A percentile compares a stretch with the other conserved stretches of the same genome.
These are phyloP conservation scores for Mediolabrus comicus DNA, from an alignment of 108 stramenopile species.

Conservation along the genomic window DNA sequence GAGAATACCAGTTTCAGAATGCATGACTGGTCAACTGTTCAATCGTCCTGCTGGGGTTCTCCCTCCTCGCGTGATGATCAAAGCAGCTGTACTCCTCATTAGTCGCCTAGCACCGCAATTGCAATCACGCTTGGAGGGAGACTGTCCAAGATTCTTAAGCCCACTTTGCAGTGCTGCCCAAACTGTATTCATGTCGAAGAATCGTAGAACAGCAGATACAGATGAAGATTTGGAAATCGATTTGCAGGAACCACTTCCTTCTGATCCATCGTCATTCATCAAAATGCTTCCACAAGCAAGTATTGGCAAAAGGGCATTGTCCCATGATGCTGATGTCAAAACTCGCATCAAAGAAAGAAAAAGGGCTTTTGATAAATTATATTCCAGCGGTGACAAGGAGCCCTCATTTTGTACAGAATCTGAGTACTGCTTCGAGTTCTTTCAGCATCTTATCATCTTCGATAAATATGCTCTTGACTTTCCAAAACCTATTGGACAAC, in stretches of 20 bases:
- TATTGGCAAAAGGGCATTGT: constrained; percentile 23
- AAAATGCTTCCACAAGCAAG: constrained; percentile 32
- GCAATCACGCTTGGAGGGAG: constrained; percentile 57
- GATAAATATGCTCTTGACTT: constrained; percentile 70
- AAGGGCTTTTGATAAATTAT: constrained; percentile 65
- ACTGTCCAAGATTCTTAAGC: constrained; percentile 54
- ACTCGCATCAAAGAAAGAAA: constrained; percentile 61
- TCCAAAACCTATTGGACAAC: constrained; percentile 57
- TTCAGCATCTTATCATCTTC: constrained; percentile 77
- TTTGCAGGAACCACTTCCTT: constrained; percentile 10
- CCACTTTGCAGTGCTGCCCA: constrained; percentile 77
- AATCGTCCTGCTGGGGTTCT: constrained; percentile 57
- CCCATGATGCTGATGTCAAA: constrained; percentile 14
- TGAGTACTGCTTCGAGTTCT: constrained; percentile 82
- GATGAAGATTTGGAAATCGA: constrained; percentile 18
- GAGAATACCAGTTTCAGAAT: constrained; percentile 45
- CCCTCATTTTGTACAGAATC: constrained; percentile 52
- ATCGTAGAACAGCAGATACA: neutral
- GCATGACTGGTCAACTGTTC: constrained; percentile 65
- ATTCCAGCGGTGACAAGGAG: constrained; percentile 5
- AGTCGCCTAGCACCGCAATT: constrained; percentile 75
- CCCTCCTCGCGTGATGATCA: constrained; percentile 68
- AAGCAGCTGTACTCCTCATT: constrained; percentile 61
- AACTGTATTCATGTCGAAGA: constrained; percentile 19
- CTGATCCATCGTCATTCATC: constrained; percentile 23